Conservation (phyloP, 352 stramenopile species). For the Pythium vanterpoolii region DNA sequence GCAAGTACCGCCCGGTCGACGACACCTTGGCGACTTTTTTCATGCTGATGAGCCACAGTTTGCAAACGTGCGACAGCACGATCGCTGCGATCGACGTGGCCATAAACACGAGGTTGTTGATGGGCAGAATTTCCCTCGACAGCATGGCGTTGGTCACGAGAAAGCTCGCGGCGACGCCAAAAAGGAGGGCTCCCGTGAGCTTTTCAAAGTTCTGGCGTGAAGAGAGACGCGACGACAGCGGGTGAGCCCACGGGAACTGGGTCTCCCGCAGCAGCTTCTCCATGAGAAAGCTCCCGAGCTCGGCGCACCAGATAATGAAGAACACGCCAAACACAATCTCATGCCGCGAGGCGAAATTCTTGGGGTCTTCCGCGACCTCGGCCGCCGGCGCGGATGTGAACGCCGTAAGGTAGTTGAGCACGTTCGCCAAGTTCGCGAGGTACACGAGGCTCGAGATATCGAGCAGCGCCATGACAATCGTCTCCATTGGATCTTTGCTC, state of each 20-base stretch:
- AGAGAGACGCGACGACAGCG: conserved; percentile 42
- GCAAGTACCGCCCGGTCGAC: conserved; percentile 39
- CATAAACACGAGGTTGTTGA: conserved; percentile 29
- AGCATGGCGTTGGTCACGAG: conserved; percentile 39
- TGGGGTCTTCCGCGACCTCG: conserved; percentile 12
- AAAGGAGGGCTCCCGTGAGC: conserved; percentile 39
- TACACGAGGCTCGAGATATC: conserved; percentile 54
- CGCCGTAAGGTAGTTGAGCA: conserved; percentile 46
- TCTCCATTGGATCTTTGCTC: conserved; percentile 66
- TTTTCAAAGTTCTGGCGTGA: conserved; percentile 63
- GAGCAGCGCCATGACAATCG: conserved; percentile 46
- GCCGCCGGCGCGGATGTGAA: conserved; percentile 25
- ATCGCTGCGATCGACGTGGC: conserved; percentile 36
- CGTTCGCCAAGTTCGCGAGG: conserved; percentile 35
- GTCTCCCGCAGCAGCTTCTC: conserved; percentile 42
- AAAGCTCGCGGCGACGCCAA: conserved; percentile 35
- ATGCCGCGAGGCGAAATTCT: conserved; percentile 1
- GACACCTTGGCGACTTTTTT: conserved; percentile 58
- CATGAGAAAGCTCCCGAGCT: conserved; percentile 51
- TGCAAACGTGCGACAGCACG: conserved; percentile 42
- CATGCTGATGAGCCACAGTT: conserved; percentile 57
- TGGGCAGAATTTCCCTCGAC: not conserved
- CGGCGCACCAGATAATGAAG: conserved; percentile 52
- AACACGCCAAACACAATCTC: conserved; percentile 42
- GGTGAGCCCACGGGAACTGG: conserved; percentile 56